Conservation (phyloP, 805 yeast genomes). For the Candida mattraensis region DNA sequence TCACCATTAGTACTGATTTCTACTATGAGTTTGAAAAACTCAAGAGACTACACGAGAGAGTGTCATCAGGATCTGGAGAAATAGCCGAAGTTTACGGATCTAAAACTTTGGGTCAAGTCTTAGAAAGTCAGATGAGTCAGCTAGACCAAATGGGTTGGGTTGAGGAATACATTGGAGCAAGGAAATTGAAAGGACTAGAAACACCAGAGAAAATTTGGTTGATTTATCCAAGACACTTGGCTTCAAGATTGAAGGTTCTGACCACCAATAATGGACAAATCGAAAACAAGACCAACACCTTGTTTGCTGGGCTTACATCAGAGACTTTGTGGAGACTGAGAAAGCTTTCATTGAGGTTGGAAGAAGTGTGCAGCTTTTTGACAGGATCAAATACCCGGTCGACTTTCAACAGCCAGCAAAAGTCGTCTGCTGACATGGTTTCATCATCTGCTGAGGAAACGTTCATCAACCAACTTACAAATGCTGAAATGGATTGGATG, state of each 20-base stretch:
- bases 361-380: slow-evolving; percentile 52
- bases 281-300: slow-evolving; percentile 25
- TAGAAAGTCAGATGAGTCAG: slow-evolving; percentile 64
- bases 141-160: slow-evolving; percentile 70
- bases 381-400: slow-evolving; percentile 32
- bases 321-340: slow-evolving; percentile 43
- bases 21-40: slow-evolving; percentile 67
- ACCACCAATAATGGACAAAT: slow-evolving; percentile 35
- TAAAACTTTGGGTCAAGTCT: slow-evolving; percentile 33
- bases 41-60: slow-evolving; percentile 45
- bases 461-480: slow-evolving; percentile 13
- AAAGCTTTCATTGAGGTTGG: slow-evolving; percentile 55
- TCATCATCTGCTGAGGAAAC: slow-evolving; percentile 20
- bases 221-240: slow-evolving; percentile 66
- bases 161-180: slow-evolving; percentile 74
- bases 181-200: slow-evolving; percentile 90
- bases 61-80: slow-evolving; percentile 32
- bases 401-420: not conserved
- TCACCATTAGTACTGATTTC: slow-evolving; percentile 81
- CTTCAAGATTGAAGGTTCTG: slow-evolving; percentile 53
- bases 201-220: slow-evolving; percentile 85
- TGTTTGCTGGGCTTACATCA: slow-evolving; percentile 29
- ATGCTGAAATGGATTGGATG: slow-evolving; percentile 44
- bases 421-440: slow-evolving; percentile 16
- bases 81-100: slow-evolving; percentile 45